Evolutionary conservation across 1,139 yeast species (phyloP).

Genomic region (Zygosaccharomyces pseudobailii): DNA sequence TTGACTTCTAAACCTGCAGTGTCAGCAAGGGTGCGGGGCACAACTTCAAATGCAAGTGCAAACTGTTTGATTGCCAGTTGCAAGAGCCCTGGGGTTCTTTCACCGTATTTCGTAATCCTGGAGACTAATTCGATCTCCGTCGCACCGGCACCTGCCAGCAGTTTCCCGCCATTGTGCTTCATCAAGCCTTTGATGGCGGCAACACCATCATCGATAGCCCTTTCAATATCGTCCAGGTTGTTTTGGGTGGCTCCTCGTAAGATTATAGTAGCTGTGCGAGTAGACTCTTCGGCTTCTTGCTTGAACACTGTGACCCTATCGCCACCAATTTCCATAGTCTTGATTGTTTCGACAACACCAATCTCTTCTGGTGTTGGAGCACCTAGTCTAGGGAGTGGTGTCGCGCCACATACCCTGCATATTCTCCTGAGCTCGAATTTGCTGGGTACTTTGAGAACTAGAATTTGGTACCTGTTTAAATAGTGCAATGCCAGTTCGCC

Average conservation of each 20-base stretch:
- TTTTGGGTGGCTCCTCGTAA: conserved; percentile 98
- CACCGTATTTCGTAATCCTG: conserved; percentile 78
- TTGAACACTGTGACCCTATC: conserved; percentile 93
- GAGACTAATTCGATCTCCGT: conserved; percentile 87
- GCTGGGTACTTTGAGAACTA: conserved; percentile 85
- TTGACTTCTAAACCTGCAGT: conserved; percentile 91
- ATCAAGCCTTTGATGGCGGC: conserved; percentile 85
- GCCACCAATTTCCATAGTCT: conserved; percentile 93
- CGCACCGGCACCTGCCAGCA: conserved; percentile 96
- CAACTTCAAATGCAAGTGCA: conserved; percentile 90
- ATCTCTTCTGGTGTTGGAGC: conserved; percentile 95
- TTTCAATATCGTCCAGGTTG: conserved; percentile 86
- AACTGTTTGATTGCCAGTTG: conserved; percentile 92
- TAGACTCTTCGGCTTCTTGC: conserved; percentile 58
- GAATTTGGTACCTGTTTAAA: conserved; percentile 76
- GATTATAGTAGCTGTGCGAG: conserved; percentile 87
- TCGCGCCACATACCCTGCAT: conserved; percentile 95
- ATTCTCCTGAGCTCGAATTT: conserved; percentile 91
- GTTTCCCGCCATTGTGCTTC: conserved; percentile 59
- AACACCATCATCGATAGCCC: conserved; percentile 97
- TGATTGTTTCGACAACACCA: conserved; percentile 83
- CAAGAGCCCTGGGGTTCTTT: conserved; percentile 84
- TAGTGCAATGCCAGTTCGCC: conserved; percentile 94
- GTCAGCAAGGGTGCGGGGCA: conserved; percentile 90
- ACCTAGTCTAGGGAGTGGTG: conserved; percentile 91